These are phyloP conservation scores for Brassica nigra DNA, from an alignment of 345 rosid genomes.

Conservation along the genomic window DNA sequence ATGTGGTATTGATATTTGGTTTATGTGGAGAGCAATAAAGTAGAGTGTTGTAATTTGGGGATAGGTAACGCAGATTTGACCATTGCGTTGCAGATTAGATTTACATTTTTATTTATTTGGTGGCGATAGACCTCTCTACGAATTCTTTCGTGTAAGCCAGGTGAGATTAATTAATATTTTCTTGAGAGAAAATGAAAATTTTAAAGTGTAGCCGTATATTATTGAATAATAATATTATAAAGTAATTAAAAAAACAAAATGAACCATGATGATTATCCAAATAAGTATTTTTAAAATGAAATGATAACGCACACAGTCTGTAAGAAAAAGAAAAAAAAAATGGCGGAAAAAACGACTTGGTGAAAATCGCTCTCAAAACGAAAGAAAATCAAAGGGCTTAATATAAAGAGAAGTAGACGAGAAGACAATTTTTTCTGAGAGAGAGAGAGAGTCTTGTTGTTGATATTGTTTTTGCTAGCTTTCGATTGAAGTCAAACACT, in stretches of 20 bases:
- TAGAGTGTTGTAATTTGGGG: neutral
- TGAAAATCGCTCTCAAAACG: conserved; percentile 32
- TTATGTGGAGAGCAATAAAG: conserved; percentile 10
- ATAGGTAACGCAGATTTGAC: conserved; percentile 34
- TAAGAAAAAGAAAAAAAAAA: conserved; percentile 5
- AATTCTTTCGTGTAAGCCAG: neutral
- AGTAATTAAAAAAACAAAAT: neutral
- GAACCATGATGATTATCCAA: conserved; percentile 29
- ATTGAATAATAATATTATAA: conserved; percentile 10
- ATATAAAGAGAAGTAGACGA: conserved; percentile 33
- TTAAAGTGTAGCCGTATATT: conserved; percentile 9
- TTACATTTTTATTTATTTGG: neutral
- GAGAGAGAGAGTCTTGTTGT: conserved; percentile 12
- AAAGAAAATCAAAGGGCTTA: conserved; percentile 19
- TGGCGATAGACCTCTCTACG: neutral
- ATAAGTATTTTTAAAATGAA: conserved; percentile 12
- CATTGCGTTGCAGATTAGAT: neutral
- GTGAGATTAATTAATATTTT: neutral
- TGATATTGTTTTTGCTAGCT: conserved; percentile 9
- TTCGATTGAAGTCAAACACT: conserved; percentile 51
- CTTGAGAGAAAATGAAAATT: neutral
- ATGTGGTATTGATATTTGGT: conserved; percentile 3
- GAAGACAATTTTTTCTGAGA: neutral
- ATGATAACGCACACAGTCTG: conserved; percentile 23
- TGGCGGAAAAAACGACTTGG: conserved; percentile 30